phyloP scores from a whole-genome alignment of 768 basidiomycete genomes.

The Macrolepiota fuliginosa region DNA sequence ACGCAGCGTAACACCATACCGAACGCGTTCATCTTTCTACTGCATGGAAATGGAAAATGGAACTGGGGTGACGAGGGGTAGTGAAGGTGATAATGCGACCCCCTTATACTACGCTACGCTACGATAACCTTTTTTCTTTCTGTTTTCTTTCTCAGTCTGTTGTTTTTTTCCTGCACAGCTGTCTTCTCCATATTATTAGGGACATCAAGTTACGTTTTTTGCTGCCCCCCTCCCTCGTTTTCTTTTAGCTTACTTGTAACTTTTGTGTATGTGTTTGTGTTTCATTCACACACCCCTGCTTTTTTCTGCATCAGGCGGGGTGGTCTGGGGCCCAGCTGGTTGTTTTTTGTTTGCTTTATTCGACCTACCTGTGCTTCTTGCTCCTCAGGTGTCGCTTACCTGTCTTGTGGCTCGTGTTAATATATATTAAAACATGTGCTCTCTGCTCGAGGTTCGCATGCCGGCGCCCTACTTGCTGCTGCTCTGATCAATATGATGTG shows the following conservation, averaged over 20 bases:
- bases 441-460: neutral
- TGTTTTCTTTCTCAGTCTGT: neutral
- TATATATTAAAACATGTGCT: neutral
- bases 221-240: neutral
- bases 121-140: neutral
- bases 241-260: conserved; percentile 7
- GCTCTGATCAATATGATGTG: no score
- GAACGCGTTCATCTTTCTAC: neutral
- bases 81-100: neutral
- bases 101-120: neutral
- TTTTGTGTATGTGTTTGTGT: neutral
- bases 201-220: neutral
- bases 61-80: no score
- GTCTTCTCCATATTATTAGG: neutral
- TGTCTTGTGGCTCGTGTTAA: neutral
- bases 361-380: no score
- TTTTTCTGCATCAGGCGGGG: no score
- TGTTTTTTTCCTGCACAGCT: neutral
- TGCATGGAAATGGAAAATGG: neutral
- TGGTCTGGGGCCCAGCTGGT: no score
- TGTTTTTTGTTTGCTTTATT: no score
- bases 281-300: neutral
- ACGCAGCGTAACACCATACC: neutral
- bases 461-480: no score
- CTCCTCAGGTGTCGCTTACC: no score